Percentiles rank a stretch among this genome's conserved stretches.
These are phyloP conservation scores for Cytospora schulzeri DNA, from an alignment of 2,329 filamentous ascomycete species.

Conservation along the genomic window DNA sequence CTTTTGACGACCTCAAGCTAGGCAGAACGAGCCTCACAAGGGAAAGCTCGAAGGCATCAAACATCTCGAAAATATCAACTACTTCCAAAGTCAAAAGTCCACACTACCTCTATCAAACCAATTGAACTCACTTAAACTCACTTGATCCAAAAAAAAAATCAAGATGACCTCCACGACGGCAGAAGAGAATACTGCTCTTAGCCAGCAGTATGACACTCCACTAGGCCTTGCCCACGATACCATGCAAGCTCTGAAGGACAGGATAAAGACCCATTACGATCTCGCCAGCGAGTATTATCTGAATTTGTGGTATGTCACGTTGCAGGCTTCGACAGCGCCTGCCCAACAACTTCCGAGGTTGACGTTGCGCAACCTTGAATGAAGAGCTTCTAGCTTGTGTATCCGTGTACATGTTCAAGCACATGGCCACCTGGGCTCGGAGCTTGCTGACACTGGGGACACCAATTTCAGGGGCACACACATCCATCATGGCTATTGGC, in stretches of 20 bases:
- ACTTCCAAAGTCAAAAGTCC: background rate
- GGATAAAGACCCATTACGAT: slow-evolving; percentile 63
- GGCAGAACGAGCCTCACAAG: background rate
- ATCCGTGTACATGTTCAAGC: background rate
- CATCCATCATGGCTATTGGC: slow-evolving; percentile 66
- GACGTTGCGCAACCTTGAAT: background rate
- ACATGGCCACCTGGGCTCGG: background rate
- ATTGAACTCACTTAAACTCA: background rate
- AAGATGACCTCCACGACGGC: slow-evolving; percentile 22
- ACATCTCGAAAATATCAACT: background rate
- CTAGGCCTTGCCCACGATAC: slow-evolving; percentile 48
- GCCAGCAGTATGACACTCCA: slow-evolving; percentile 49
- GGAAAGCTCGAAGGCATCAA: background rate
- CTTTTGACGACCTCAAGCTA: background rate
- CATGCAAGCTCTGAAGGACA: slow-evolving; percentile 55
- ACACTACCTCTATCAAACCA: background rate
- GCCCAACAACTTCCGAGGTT: background rate
- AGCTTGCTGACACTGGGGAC: background rate
- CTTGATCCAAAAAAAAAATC: background rate
- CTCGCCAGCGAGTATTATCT: slow-evolving; percentile 64
- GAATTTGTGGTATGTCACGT: slow-evolving; percentile 53
- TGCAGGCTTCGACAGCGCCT: background rate
- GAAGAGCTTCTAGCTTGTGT: background rate
- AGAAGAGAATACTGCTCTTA: slow-evolving; percentile 41
- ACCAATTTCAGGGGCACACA: slow-evolving; percentile 57